Percentiles rank a stretch among this genome's conserved stretches.
Conservation (phyloP, 192 early-diverging fungal species). For the Gamsiella multidivaricata region DNA sequence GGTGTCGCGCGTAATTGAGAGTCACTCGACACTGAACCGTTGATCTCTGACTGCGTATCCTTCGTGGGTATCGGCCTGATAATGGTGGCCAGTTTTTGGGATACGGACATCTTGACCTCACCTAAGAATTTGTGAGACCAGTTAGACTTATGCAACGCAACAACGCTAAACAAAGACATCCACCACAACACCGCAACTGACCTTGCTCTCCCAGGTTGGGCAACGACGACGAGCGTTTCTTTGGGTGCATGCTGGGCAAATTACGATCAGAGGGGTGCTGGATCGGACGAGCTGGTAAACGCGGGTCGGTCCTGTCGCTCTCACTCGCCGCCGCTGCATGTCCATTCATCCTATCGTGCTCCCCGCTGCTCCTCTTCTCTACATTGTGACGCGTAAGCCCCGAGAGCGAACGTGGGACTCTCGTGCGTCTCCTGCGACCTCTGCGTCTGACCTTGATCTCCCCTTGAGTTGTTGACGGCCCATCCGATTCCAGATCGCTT, state of each 20-base stretch:
- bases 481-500: constrained; percentile 35
- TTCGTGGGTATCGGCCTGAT: background rate
- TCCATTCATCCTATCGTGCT: too few relatives aligned
- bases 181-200: too few relatives aligned
- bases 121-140: too few relatives aligned
- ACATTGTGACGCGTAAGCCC: background rate
- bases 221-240: constrained; percentile 18
- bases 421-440: background rate
- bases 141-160: too few relatives aligned
- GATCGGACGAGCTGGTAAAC: constrained; percentile 13
- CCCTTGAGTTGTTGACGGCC: background rate
- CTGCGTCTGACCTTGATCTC: background rate
- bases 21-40: background rate
- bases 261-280: background rate
- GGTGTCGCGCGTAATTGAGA: too few relatives aligned
- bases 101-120: background rate
- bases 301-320: background rate
- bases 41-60: background rate
- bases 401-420: background rate
- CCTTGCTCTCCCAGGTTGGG: constrained; percentile 24
- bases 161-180: too few relatives aligned
- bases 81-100: background rate
- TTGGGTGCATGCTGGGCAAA: background rate
- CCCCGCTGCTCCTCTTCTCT: background rate
- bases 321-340: background rate